A percentile compares a stretch with the other conserved stretches of the same genome.
These are phyloP conservation scores for Metschnikowia koreensis DNA, from an alignment of 805 yeast genomes.

Conservation along the genomic window DNA sequence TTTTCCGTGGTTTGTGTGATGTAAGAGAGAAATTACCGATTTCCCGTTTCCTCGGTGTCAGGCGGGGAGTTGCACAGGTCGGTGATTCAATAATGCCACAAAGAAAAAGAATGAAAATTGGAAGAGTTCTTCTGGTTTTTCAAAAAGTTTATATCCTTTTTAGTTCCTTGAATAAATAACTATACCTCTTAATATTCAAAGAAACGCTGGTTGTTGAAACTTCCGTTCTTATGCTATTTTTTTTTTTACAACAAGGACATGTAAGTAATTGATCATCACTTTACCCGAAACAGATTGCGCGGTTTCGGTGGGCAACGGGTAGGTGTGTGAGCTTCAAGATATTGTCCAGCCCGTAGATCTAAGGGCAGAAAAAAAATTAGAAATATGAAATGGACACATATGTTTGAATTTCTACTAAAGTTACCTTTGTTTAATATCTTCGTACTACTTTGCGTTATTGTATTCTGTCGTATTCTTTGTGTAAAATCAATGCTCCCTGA, in stretches of 20 bases:
- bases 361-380: neutral
- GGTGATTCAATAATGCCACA: no score
- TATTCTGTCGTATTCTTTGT: no score
- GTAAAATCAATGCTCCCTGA: no score
- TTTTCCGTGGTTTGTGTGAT: neutral
- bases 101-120: no score
- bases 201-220: neutral
- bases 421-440: no score
- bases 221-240: neutral
- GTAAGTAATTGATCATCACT: conserved; percentile 7
- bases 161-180: neutral
- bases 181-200: neutral
- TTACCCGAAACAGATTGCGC: conserved; percentile 4
- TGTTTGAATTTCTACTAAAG: no score
- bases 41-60: neutral
- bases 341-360: no score
- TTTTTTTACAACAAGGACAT: neutral
- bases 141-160: neutral
- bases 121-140: no score
- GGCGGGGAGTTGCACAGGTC: neutral
- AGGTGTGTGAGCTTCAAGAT: neutral
- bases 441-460: no score
- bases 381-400: neutral
- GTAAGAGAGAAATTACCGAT: neutral
- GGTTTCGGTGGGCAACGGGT: conserved; percentile 3